These are phyloP conservation scores for Amylocystis lapponica DNA, from an alignment of 768 basidiomycete species.

Conservation along the genomic window DNA sequence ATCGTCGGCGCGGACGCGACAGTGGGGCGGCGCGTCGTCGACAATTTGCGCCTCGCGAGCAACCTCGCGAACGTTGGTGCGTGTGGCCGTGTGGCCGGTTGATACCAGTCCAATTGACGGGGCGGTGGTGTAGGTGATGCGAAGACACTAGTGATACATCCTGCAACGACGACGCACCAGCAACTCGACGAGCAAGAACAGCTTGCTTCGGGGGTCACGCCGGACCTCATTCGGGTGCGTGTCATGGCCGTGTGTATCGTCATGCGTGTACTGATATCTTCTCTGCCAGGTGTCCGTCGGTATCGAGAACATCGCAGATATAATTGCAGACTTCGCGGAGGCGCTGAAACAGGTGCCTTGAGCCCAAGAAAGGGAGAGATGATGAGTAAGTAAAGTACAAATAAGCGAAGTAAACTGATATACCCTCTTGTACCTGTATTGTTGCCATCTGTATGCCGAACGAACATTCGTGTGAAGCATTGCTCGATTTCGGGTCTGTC, in stretches of 20 bases:
- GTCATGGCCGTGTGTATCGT: not conserved
- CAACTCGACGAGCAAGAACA: conserved; percentile 62
- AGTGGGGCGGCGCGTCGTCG: conserved; percentile 57
- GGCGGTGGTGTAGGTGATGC: conserved; percentile 41
- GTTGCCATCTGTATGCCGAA: too few relatives aligned
- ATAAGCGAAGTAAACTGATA: too few relatives aligned
- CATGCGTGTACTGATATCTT: not conserved
- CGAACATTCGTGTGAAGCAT: too few relatives aligned
- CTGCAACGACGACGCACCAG: conserved; percentile 71
- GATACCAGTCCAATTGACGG: not conserved
- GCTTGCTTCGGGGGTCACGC: conserved; percentile 57
- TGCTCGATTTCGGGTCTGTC: not conserved
- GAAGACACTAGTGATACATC: conserved; percentile 80
- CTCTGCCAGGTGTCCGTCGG: conserved; percentile 34
- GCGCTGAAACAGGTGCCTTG: conserved; percentile 28
- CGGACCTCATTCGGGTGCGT: conserved; percentile 67
- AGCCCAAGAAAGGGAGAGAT: too few relatives aligned
- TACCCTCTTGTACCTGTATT: too few relatives aligned
- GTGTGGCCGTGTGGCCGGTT: conserved; percentile 12
- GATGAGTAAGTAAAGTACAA: not conserved
- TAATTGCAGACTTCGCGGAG: conserved; percentile 37
- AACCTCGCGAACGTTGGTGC: conserved; percentile 67
- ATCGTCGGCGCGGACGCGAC: conserved; percentile 44
- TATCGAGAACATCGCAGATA: conserved; percentile 37
- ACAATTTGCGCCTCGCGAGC: conserved; percentile 65